A percentile compares a stretch with the other conserved stretches of the same genome.
Evolutionary conservation across 176 grass and related monocot genomes (phyloP).

Genomic region (Oryza nivara): DNA sequence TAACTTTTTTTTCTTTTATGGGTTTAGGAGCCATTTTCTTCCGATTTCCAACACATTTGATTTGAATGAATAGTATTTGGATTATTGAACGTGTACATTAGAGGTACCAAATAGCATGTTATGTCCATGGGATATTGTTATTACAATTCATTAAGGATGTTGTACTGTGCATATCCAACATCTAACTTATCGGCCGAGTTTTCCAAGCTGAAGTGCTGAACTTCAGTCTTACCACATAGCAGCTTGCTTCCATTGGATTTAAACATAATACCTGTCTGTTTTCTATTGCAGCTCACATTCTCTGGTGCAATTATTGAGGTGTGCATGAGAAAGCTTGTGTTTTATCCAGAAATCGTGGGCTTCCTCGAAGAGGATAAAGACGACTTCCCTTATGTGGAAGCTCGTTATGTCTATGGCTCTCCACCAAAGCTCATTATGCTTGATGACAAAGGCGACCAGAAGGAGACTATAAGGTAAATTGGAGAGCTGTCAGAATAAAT

Average conservation of each 20-base stretch:
- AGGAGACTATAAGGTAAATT: constrained; percentile 88
- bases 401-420: constrained; percentile 77
- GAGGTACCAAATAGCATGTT: not conserved
- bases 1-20: not conserved
- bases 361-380: constrained; percentile 94
- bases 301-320: constrained; percentile 95
- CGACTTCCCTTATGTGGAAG: constrained; percentile 75
- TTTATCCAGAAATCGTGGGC: constrained; percentile 92
- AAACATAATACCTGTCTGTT: constrained; percentile 1
- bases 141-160: constrained; percentile 25
- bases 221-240: not conserved
- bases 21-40: not conserved
- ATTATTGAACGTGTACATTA: constrained; percentile 4
- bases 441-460: constrained; percentile 70
- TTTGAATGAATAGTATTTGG: not conserved
- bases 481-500: constrained; percentile 9
- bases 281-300: constrained; percentile 68
- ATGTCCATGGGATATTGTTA: not conserved
- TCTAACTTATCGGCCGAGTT: not conserved
- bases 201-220: constrained; percentile 2
- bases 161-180: not conserved
- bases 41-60: not conserved
- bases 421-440: constrained; percentile 99
- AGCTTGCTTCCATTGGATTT: constrained; percentile 11
- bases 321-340: constrained; percentile 95